Evolutionary conservation across 2,329 filamentous ascomycete genomes (phyloP).

Genomic region (Nigrospora oryzae): DNA sequence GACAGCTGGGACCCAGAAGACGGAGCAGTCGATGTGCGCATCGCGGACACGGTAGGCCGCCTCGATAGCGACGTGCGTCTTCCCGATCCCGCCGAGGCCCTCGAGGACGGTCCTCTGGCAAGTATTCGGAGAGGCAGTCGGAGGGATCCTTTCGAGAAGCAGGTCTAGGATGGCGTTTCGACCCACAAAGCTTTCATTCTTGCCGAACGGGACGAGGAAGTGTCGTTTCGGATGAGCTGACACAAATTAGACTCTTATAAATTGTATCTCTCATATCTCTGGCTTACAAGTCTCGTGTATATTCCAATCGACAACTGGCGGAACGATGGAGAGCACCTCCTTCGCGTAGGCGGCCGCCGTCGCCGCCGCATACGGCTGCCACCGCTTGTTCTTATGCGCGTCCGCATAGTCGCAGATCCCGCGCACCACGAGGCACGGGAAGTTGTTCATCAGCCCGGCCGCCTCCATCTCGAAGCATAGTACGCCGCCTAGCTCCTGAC

Average conservation of each 20-base stretch:
- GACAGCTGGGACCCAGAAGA: neutral
- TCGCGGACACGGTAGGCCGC: neutral
- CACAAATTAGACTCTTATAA: neutral
- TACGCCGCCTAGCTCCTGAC: neutral
- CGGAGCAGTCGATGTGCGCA: neutral
- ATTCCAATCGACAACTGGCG: neutral
- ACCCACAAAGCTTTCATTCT: too few species aligned
- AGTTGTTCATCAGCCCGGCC: neutral
- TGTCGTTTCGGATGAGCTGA: neutral
- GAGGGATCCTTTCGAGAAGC: too few species aligned
- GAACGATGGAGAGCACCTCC: neutral
- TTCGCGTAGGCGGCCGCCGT: neutral
- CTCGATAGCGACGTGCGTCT: neutral
- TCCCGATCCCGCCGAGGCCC: neutral
- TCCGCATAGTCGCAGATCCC: neutral
- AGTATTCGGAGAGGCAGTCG: neutral
- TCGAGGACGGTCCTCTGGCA: neutral
- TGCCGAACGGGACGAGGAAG: too few species aligned
- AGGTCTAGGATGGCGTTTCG: too few species aligned
- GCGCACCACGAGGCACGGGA: neutral
- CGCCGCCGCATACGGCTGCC: neutral
- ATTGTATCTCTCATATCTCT: neutral
- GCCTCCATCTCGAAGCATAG: neutral
- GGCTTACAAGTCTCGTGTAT: neutral
- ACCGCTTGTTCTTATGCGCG: neutral